These are phyloP conservation scores for Arxiozyma heterogenica DNA, from an alignment of 1,139 yeast species.

Conservation along the genomic window DNA sequence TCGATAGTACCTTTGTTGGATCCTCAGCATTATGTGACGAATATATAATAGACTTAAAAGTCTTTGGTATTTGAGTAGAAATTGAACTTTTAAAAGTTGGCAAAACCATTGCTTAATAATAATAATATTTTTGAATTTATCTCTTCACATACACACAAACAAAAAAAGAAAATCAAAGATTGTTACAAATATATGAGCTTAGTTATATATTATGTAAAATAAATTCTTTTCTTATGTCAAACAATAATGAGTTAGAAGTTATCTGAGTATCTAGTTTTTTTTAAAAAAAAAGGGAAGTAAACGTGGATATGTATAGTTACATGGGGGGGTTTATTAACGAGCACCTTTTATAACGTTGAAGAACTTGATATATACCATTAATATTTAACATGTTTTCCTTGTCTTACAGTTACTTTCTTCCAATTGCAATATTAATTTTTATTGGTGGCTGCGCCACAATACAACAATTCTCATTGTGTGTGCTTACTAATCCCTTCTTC, in stretches of 20 bases:
- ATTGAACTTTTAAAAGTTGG: conserved; percentile 6
- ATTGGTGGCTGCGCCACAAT: neutral
- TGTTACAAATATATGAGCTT: neutral
- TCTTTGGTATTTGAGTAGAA: conserved; percentile 16
- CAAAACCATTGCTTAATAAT: neutral
- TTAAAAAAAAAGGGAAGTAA: neutral
- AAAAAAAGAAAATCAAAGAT: no score
- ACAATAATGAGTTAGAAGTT: no score
- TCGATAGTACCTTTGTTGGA: conserved; percentile 20
- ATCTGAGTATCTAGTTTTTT: no score
- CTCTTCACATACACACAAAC: neutral
- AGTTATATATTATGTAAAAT: no score
- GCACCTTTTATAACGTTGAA: neutral
- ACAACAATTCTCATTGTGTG: neutral
- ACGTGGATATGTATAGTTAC: no score
- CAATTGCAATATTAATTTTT: neutral
- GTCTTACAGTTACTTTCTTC: neutral
- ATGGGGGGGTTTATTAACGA: neutral
- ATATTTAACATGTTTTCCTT: neutral
- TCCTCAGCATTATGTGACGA: conserved; percentile 26
- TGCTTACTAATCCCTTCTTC: neutral
- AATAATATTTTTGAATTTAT: no score
- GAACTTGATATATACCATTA: neutral
- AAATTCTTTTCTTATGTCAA: neutral
- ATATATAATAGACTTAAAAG: conserved; percentile 27